A percentile compares a stretch with the other conserved stretches of the same genome.
phyloP scores from a whole-genome alignment of 2,329 filamentous ascomycete species.

The Aplosporella prunicola region DNA sequence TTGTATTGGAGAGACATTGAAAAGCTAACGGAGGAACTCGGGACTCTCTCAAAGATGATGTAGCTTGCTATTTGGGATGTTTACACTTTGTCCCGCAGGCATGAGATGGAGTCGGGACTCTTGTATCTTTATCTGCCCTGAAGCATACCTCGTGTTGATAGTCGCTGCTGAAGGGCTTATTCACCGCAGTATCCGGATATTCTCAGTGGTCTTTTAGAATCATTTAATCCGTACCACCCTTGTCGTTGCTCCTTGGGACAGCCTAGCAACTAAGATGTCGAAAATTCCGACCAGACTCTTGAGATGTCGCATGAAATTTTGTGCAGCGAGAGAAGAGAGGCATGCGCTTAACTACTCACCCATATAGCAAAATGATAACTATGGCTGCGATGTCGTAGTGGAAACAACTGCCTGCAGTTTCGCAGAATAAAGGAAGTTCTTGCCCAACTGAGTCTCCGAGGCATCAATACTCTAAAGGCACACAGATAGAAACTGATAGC shows the following conservation, averaged over 20 bases:
- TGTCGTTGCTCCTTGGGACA: conserved; percentile 55
- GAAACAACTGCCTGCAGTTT: background rate
- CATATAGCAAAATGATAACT: background rate
- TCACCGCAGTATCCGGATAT: conserved; percentile 51
- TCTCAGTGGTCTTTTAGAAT: conserved; percentile 45
- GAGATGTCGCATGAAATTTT: conserved; percentile 50
- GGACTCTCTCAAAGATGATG: conserved; percentile 36
- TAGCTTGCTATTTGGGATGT: conserved; percentile 34
- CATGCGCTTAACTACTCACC: conserved; percentile 26
- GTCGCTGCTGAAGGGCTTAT: conserved; percentile 48
- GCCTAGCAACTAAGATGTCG: conserved; percentile 49
- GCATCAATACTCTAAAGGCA: too few relatives aligned
- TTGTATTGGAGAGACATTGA: conserved; percentile 45
- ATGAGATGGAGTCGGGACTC: conserved; percentile 51
- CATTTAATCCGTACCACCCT: conserved; percentile 54
- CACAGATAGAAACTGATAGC: conserved; percentile 36
- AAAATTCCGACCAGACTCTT: conserved; percentile 49
- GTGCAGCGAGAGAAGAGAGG: conserved; percentile 57
- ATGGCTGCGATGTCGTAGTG: background rate
- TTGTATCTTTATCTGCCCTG: conserved; percentile 51
- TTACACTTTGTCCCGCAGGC: conserved; percentile 57
- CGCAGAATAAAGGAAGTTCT: background rate
- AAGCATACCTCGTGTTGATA: conserved; percentile 57
- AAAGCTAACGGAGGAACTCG: conserved; percentile 50
- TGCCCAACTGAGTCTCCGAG: background rate